Evolutionary conservation across 768 basidiomycete genomes (phyloP).

Genomic region (Mycena vitilis): DNA sequence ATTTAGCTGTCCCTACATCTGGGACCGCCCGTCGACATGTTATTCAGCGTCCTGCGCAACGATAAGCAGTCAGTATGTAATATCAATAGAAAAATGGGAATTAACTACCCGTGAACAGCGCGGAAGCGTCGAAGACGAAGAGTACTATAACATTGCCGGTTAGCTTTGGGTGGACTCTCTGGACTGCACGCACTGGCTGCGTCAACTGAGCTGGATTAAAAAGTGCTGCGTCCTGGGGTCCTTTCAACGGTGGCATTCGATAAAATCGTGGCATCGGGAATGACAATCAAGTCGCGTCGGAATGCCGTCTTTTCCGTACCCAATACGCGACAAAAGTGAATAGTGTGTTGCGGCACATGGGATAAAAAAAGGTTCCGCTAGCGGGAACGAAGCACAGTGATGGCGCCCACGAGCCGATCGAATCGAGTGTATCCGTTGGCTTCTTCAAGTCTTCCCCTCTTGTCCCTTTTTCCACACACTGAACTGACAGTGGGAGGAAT

Average conservation of each 20-base stretch:
- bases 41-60: conserved; percentile 5
- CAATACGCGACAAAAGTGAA: conserved; percentile 2
- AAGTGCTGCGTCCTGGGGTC: background rate
- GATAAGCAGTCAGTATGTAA: conserved; percentile 30
- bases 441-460: conserved; percentile 17
- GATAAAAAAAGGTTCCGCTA: conserved; percentile 28
- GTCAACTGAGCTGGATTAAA: background rate
- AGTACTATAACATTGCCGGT: conserved; percentile 30
- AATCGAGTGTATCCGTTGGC: conserved; percentile 20
- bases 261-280: conserved; percentile 11
- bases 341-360: conserved; percentile 13
- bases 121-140: conserved; percentile 32
- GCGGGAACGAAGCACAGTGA: conserved; percentile 8
- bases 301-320: background rate
- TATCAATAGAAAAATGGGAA: conserved; percentile 23
- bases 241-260: background rate
- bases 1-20: conserved; percentile 16
- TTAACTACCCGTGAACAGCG: conserved; percentile 36
- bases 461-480: conserved; percentile 17
- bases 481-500: conserved; percentile 2
- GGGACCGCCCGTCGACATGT: conserved; percentile 8
- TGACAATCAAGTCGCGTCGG: conserved; percentile 14
- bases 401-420: conserved; percentile 9
- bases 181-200: conserved; percentile 1
- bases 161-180: conserved; percentile 26